Base-by-base conservation (phyloP, 169 alveolate genomes). In the Plasmodium coatneyi region DNA sequence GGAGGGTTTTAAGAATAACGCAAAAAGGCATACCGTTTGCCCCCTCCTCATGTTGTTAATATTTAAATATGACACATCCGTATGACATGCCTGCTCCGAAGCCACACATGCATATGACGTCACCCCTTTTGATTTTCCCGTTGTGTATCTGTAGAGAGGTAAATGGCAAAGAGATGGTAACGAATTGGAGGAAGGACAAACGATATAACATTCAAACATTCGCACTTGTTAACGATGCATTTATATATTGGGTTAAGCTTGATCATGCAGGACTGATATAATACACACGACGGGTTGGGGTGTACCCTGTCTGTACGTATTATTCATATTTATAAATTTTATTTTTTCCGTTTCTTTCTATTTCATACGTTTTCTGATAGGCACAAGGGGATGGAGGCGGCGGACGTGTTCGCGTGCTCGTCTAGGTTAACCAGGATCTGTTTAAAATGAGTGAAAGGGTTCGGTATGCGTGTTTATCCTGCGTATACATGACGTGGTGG, bases 61-160 rank as follows among this genome's bases (percentile, higher is more conserved):
- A 95, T 32, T 95, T 92, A 71, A 95, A 82, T 39, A 93, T 93
- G 36, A 95, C 91, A 25, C 96, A 94, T 34, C 96, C 96, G 93
- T 95, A 93, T 32, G 97, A 92, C 83, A 95, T 93, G 60, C 97
- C 97, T 25, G 97, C 97, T 54, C 97, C 97, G 70, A 95, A 95
- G 19, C 97, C 97, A 12, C 96, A 95, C 95, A 93, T 95, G 28
- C 95, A 95, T 34, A 95, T 93, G 71, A 93, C 72, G 87, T 95
- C 96, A 52, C 89, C 91, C 56, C 80, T 83, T 78, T 95, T 95
- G 43, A 95, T 92, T 71, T 92, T 92, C 3, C 96, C 96, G 6
- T 34, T 94, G 5, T 43, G 71, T 16, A 95, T 94, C 97, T 95
- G 80, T 54, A 43, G 43, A 80, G 34, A 32, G 74, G 30, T n/a